Evolutionary conservation across 768 basidiomycete genomes (phyloP), one percentile per base, ranked within the genome.

Genomic region (Lentinula guzmanii): DNA sequence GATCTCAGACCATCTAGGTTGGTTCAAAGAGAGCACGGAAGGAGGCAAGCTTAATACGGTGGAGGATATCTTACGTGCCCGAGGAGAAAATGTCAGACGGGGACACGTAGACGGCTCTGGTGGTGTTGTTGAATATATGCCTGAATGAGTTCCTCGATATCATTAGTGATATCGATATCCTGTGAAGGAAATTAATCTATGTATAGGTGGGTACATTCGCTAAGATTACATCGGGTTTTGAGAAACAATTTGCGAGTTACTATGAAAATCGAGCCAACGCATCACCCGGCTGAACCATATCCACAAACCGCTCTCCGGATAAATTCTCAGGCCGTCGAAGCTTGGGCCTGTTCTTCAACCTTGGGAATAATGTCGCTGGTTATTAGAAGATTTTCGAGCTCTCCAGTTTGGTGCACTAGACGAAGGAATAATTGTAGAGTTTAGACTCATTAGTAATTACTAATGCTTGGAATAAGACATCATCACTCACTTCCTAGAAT

Each of bases 391-490:
- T 82, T 81, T 70, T 96, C 93, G 7, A 99, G 81, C 74, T 98
- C 95, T 59, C 96, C 96, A 6, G 86, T 90, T 76, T 96, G 93
- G 72, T 98, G 96, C 96, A 99, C 94, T 95, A 65, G 33, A 55
- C 21, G 5, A 35, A 37, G 28, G 42, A 34, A 56, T 54, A 45
- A 34, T 61, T 33, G 55, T 58, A 59, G 62, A 48, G 2, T 48
- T 48, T 48, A 48, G 46, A 45, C 42, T 39, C 7, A 35, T 18
- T 24, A 33, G 52, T 52, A 43, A 56, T 37, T 24, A 33, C 54
- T 52, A 43, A 56, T 37, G 21, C 43, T 33, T 56, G n/a, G 16
- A 35, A 52, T 59, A 52, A 52, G 8, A 15, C 2, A 60, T 21
- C 60, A 61, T 62, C 16, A 86, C 93, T 76, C 69, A 95, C 93